These are phyloP conservation scores for Apiospora rasikravindrae DNA, from an alignment of 2,329 filamentous ascomycete species.

Conservation along the genomic window DNA sequence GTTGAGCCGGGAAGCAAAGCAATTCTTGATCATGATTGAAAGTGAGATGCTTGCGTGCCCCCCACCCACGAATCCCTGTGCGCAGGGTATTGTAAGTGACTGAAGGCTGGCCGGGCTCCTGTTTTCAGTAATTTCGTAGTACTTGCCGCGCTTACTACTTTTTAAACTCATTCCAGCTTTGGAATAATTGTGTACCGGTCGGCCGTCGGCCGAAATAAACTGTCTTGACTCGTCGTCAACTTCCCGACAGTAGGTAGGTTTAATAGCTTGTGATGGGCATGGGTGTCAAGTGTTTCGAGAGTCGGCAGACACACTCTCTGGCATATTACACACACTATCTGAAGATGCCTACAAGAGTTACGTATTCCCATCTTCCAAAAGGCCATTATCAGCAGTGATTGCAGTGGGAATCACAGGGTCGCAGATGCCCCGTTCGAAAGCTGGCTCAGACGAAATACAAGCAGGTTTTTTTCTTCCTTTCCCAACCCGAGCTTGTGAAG, in stretches of 20 bases:
- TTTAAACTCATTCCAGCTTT: not conserved
- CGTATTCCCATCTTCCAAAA: not conserved
- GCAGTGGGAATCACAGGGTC: not conserved
- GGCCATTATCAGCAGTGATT: not conserved
- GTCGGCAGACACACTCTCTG: not conserved
- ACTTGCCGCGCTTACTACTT: conserved; percentile 3
- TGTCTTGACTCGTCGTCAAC: not conserved
- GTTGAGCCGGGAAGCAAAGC: not conserved
- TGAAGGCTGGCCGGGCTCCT: not conserved
- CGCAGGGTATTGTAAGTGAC: not conserved
- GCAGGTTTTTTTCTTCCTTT: not conserved
- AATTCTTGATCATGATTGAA: not conserved
- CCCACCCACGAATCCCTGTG: not conserved
- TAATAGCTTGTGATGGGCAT: not conserved
- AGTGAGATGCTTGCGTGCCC: not conserved
- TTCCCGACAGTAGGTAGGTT: not conserved
- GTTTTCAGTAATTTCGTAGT: not conserved
- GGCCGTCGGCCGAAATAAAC: not conserved
- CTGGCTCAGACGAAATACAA: not conserved
- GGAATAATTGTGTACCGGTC: not conserved
- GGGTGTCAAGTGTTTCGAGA: not conserved
- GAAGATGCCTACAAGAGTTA: not conserved
- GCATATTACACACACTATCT: not conserved
- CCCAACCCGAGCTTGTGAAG: conserved; percentile 7
- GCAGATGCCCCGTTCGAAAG: not conserved